Evolutionary conservation across 345 rosid species (phyloP).

Genomic region (Passiflora organensis): DNA sequence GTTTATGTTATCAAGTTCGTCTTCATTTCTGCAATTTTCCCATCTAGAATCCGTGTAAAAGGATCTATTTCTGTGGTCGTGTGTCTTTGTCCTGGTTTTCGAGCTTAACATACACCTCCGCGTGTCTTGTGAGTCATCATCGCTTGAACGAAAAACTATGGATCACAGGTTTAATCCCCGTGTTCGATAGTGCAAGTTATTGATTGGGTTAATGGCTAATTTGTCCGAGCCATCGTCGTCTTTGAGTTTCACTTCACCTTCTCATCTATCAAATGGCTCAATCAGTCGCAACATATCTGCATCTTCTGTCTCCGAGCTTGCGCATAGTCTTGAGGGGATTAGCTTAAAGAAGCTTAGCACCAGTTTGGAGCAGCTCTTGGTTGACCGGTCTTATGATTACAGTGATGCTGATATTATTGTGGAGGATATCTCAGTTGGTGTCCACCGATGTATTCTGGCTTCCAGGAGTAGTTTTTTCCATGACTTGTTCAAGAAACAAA

Average conservation of each 20-base stretch:
- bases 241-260: slow-evolving; percentile 68
- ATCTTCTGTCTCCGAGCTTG: slow-evolving; percentile 28
- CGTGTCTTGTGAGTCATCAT: neutral
- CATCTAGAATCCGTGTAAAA: neutral
- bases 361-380: slow-evolving; percentile 65
- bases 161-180: slow-evolving; percentile 1
- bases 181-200: neutral
- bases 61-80: neutral
- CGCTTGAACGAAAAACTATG: slow-evolving; percentile 1
- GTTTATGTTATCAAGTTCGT: no score
- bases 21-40: neutral
- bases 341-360: slow-evolving; percentile 77
- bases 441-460: slow-evolving; percentile 79
- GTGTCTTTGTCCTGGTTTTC: neutral
- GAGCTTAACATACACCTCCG: no score
- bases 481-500: slow-evolving; percentile 52
- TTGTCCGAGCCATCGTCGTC: slow-evolving; percentile 71
- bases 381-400: slow-evolving; percentile 45
- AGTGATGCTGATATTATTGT: slow-evolving; percentile 76
- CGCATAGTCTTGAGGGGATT: slow-evolving; percentile 46
- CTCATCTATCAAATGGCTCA: slow-evolving; percentile 44
- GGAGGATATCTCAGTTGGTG: slow-evolving; percentile 52
- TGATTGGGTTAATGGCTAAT: slow-evolving; percentile 43
- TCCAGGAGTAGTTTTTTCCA: slow-evolving; percentile 77
- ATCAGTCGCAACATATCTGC: slow-evolving; percentile 32